Conservation (phyloP, 768 basidiomycete genomes). For the Pulveroboletus sp. region DNA sequence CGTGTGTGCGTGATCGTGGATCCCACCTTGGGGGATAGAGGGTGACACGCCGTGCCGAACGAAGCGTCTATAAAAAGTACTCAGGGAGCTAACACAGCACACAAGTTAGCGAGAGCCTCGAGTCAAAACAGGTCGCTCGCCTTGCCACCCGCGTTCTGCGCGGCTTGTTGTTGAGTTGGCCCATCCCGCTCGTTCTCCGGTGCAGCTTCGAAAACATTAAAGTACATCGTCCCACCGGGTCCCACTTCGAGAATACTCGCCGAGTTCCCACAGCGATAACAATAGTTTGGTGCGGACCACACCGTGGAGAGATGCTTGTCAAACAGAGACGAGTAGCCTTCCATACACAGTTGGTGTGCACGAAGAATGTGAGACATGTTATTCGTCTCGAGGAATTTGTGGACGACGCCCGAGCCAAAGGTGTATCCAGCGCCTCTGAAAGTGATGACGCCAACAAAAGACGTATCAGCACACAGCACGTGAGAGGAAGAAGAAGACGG, state of each 20-base stretch:
- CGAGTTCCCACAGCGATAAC: constrained; percentile 96
- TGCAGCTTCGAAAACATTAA: constrained; percentile 98
- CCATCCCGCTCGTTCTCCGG: constrained; percentile 97
- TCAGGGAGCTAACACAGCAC: constrained; percentile 66
- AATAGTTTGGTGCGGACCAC: constrained; percentile 99
- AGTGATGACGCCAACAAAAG: not conserved
- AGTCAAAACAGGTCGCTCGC: constrained; percentile 35
- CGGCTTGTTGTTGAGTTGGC: constrained; percentile 66
- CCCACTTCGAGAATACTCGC: constrained; percentile 96
- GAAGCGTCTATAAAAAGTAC: constrained; percentile 58
- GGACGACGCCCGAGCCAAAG: constrained; percentile 95
- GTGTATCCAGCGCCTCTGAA: constrained; percentile 95
- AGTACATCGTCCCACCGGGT: constrained; percentile 83
- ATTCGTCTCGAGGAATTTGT: constrained; percentile 96
- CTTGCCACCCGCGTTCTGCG: constrained; percentile 70
- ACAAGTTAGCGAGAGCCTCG: not conserved
- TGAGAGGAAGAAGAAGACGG: constrained; percentile 9
- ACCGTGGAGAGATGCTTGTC: constrained; percentile 95
- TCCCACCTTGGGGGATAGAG: constrained; percentile 1
- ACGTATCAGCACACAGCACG: constrained; percentile 8
- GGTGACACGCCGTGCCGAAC: not conserved
- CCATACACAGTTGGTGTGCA: constrained; percentile 99
- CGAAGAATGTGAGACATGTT: constrained; percentile 96
- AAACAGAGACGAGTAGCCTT: constrained; percentile 97
- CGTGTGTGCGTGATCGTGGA: constrained; percentile 5